phyloP scores from a whole-genome alignment of 1,284 basidiomycete genomes.

The Ustilago cynodontis region DNA sequence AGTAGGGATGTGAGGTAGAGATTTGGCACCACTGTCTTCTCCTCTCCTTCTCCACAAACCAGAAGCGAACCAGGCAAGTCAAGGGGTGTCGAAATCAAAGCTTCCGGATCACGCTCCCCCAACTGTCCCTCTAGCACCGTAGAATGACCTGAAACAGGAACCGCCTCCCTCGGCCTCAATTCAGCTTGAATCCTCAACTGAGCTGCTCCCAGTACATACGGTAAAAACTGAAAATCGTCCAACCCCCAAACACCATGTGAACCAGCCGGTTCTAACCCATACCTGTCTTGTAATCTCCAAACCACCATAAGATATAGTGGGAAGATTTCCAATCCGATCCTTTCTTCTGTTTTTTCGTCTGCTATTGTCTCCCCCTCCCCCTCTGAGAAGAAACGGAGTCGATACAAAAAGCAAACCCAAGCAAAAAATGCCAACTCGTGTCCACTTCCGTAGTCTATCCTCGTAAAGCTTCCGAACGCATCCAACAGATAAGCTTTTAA shows the following conservation, averaged over 20 bases:
- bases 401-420: constrained; percentile 60
- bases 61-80: constrained; percentile 11
- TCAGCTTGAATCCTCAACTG: constrained; percentile 76
- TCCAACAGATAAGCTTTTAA: constrained; percentile 82
- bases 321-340: constrained; percentile 75
- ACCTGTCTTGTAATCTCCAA: constrained; percentile 88
- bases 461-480: constrained; percentile 88
- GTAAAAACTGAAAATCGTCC: constrained; percentile 89
- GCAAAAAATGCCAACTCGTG: constrained; percentile 77
- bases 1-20: constrained; percentile 75
- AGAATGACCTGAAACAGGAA: constrained; percentile 13
- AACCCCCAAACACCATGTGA: constrained; percentile 98
- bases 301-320: constrained; percentile 83
- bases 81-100: constrained; percentile 19
- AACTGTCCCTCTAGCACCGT: constrained; percentile 25
- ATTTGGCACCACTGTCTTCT: constrained; percentile 40
- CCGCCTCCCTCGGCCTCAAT: constrained; percentile 18
- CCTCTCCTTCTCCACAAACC: background rate
- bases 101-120: background rate
- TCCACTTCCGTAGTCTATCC: constrained; percentile 96
- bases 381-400: constrained; percentile 49
- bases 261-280: constrained; percentile 93
- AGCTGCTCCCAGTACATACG: constrained; percentile 91
- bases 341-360: constrained; percentile 36
- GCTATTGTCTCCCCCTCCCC: background rate